Conservation (phyloP, 1,284 basidiomycete species). For the Caloboletus firmus region DNA sequence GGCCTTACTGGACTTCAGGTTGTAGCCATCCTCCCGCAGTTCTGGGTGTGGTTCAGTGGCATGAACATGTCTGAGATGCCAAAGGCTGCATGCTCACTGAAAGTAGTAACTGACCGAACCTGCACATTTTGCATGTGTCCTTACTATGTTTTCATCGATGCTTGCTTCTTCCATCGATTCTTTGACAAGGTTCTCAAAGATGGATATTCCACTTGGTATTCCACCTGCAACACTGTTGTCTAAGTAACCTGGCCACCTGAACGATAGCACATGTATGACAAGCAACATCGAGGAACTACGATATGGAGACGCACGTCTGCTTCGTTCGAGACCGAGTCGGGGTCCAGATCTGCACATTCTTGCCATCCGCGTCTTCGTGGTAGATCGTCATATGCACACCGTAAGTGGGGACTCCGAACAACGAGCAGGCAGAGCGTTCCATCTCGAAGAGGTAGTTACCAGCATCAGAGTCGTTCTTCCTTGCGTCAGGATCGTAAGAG, state of each 20-base stretch:
- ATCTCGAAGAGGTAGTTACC: constrained; percentile 80
- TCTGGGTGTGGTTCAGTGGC: constrained; percentile 36
- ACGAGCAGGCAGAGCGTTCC: constrained; percentile 84
- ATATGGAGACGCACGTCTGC: constrained; percentile 62
- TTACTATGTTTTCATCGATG: constrained; percentile 62
- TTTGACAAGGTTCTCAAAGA: constrained; percentile 81
- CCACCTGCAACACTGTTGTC: constrained; percentile 84
- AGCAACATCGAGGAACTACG: background rate
- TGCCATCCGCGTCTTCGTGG: constrained; percentile 50
- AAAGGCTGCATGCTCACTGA: constrained; percentile 42
- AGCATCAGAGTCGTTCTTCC: constrained; percentile 17
- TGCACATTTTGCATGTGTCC: constrained; percentile 55
- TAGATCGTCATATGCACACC: constrained; percentile 84
- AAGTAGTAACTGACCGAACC: constrained; percentile 71
- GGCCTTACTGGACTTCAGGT: constrained; percentile 77
- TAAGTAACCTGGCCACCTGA: constrained; percentile 71
- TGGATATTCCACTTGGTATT: constrained; percentile 71
- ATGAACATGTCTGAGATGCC: background rate
- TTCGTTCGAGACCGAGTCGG: constrained; percentile 86
- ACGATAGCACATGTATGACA: constrained; percentile 5
- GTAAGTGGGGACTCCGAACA: constrained; percentile 91
- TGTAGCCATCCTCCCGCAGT: constrained; percentile 77
- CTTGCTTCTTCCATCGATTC: constrained; percentile 94
- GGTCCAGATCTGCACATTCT: constrained; percentile 75
- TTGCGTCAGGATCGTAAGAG: constrained; percentile 32